Conservation (phyloP, 495 filamentous ascomycete genomes). For the Chaetomium tenue region DNA sequence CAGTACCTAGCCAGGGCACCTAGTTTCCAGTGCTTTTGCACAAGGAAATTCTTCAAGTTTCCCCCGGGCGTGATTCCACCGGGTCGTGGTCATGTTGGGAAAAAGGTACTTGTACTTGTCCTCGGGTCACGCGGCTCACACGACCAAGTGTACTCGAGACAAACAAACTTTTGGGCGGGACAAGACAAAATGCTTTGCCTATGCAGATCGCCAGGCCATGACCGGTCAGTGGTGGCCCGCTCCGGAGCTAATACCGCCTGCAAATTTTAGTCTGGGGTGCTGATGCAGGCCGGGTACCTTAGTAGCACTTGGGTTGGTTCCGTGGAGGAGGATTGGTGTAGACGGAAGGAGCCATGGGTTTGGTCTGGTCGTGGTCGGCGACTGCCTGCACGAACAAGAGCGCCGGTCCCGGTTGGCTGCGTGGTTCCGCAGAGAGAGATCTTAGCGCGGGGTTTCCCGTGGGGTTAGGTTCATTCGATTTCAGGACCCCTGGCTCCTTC, state of each 20-base stretch:
- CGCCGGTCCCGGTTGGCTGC: conserved; percentile 22
- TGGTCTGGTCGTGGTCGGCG: neutral
- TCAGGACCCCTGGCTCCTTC: neutral
- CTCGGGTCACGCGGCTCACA: neutral
- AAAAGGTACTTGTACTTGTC: conserved; percentile 20
- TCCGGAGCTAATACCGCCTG: neutral
- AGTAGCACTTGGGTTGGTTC: neutral
- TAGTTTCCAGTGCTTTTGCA: neutral
- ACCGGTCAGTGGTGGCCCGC: neutral
- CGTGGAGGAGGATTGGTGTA: neutral
- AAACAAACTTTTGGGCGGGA: neutral
- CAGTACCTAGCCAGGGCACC: neutral
- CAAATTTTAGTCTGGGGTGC: conserved; percentile 5
- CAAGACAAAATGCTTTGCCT: neutral
- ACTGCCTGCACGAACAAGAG: neutral
- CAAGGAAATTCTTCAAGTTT: neutral
- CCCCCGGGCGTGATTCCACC: neutral
- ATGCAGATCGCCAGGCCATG: conserved; percentile 9
- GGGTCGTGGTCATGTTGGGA: neutral
- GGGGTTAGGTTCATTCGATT: neutral
- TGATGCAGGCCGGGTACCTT: neutral
- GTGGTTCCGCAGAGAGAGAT: conserved; percentile 5
- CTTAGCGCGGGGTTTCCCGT: conserved; percentile 15
- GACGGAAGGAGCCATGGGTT: neutral
- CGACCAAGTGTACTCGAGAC: conserved; percentile 1